These are phyloP conservation scores for Euphorbia peplus DNA, from an alignment of 345 rosid genomes.

Conservation along the genomic window DNA sequence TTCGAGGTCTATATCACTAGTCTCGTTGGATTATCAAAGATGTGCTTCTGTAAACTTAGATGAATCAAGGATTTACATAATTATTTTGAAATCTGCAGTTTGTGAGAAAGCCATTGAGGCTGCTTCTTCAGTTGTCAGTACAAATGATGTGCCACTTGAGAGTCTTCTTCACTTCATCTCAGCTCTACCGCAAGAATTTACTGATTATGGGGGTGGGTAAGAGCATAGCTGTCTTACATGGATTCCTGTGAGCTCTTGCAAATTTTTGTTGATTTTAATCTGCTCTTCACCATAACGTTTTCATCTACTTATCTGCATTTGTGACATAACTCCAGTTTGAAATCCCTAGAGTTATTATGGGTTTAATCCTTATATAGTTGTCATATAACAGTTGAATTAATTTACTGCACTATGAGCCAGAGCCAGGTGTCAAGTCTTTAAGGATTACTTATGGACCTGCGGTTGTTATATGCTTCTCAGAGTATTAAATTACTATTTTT, in stretches of 20 bases:
- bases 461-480: neutral
- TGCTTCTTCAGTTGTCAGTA: conserved; percentile 50
- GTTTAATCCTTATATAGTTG: neutral
- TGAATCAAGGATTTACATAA: neutral
- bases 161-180: conserved; percentile 67
- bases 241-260: neutral
- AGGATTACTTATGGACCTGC: neutral
- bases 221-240: conserved; percentile 7
- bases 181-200: conserved; percentile 73
- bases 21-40: conserved; percentile 21
- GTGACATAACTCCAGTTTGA: neutral
- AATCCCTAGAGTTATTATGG: neutral
- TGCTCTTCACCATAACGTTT: neutral
- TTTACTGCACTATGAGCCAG: neutral
- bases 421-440: neutral
- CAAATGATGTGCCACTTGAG: conserved; percentile 62
- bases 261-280: neutral
- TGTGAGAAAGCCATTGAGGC: conserved; percentile 62
- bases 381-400: neutral
- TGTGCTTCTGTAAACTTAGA: conserved; percentile 7
- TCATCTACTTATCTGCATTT: neutral
- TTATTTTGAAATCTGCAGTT: conserved; percentile 39
- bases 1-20: conserved; percentile 57
- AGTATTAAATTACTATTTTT: neutral
- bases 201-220: conserved; percentile 64